Conservation (phyloP, 768 basidiomycete species). For the Leccinum disarticulatum region DNA sequence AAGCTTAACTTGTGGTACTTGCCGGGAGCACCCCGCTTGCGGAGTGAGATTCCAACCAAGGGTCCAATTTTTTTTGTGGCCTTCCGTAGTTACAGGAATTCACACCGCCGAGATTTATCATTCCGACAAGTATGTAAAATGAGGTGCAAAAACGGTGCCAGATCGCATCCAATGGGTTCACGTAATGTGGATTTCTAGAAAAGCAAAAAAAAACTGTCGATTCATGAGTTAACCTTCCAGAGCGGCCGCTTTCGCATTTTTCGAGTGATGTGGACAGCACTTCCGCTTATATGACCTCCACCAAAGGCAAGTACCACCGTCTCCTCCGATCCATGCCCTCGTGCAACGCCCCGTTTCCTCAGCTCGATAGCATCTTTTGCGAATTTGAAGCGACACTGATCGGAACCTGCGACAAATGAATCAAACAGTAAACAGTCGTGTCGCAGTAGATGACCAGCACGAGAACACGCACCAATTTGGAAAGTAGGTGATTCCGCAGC, state of each 20-base stretch:
- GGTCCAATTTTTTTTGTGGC: conserved; percentile 3
- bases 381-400: conserved; percentile 88
- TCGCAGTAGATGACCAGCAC: conserved; percentile 8
- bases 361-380: conserved; percentile 86
- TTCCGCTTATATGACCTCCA: conserved; percentile 62
- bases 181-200: conserved; percentile 29
- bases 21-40: conserved; percentile 14
- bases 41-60: neutral
- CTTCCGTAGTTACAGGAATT: conserved; percentile 1
- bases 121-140: conserved; percentile 23
- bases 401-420: conserved; percentile 52
- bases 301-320: conserved; percentile 92
- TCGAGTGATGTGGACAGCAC: conserved; percentile 83
- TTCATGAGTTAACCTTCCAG: conserved; percentile 78
- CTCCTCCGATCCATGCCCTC: conserved; percentile 74
- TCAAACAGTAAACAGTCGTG: conserved; percentile 10
- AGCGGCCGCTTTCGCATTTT: conserved; percentile 84
- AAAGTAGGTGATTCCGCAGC: conserved; percentile 79
- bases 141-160: conserved; percentile 17
- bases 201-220: conserved; percentile 22
- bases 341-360: conserved; percentile 75
- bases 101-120: conserved; percentile 10
- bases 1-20: conserved; percentile 30
- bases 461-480: conserved; percentile 61
- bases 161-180: conserved; percentile 22